A percentile compares a stretch with the other conserved stretches of the same genome.
Conservation (phyloP, 208 protist genomes). For the Crithidia mellificae region DNA sequence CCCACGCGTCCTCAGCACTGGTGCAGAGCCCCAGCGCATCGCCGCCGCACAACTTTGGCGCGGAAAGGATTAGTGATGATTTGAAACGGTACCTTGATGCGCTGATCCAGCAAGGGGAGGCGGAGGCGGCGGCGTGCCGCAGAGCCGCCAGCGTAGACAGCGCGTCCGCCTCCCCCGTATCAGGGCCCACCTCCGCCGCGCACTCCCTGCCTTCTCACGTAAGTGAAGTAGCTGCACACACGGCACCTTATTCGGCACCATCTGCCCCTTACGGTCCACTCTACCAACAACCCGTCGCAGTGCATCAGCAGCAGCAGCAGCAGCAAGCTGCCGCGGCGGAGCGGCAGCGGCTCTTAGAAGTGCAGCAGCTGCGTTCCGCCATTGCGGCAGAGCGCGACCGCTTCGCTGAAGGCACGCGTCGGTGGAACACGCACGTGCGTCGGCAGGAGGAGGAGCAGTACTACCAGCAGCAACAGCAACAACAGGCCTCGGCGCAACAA, state of each 20-base stretch:
- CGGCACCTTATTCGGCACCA: neutral
- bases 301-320: neutral
- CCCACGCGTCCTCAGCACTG: neutral
- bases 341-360: conserved; percentile 19
- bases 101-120: conserved; percentile 37
- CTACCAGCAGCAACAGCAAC: neutral
- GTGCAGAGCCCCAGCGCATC: conserved; percentile 13
- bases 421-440: conserved; percentile 17
- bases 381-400: conserved; percentile 41
- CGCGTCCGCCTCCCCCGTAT: neutral
- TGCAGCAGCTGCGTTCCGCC: conserved; percentile 52
- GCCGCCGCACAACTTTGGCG: neutral
- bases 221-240: neutral
- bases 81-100: conserved; percentile 30
- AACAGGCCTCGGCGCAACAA: conserved; percentile 8
- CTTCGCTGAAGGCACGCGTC: conserved; percentile 9
- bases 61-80: neutral
- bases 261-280: neutral
- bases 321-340: conserved; percentile 4
- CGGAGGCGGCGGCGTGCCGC: conserved; percentile 24
- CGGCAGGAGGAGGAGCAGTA: conserved; percentile 9
- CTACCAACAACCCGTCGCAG: neutral
- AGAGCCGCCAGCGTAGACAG: conserved; percentile 4
- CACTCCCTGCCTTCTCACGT: neutral
- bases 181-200: neutral